Conservation (phyloP, 78 protist genomes). For the Cavenderia fasciculata region DNA sequence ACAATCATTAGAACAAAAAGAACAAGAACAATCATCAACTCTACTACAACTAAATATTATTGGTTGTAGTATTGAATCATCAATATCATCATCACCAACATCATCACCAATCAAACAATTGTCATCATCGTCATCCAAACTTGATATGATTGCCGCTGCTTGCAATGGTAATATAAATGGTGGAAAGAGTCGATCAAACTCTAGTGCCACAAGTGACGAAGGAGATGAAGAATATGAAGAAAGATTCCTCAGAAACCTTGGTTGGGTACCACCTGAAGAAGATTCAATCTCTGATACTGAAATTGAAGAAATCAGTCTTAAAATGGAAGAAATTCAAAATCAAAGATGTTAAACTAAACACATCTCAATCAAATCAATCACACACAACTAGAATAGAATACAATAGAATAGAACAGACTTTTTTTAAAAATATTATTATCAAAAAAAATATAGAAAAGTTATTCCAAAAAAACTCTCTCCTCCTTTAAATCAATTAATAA, state of each 20-base stretch:
- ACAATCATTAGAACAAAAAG: slow-evolving; percentile 6
- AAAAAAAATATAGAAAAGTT: too few species aligned
- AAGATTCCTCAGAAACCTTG: slow-evolving; percentile 45
- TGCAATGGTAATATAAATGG: background rate
- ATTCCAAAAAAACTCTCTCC: too few species aligned
- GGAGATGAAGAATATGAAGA: slow-evolving; percentile 72
- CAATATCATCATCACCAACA: background rate
- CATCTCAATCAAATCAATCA: too few species aligned
- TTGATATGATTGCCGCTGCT: background rate
- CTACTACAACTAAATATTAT: too few species aligned
- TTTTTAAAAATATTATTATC: too few species aligned
- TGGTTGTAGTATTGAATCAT: too few species aligned
- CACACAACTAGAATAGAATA: too few species aligned
- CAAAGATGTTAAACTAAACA: too few species aligned
- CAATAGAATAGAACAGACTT: too few species aligned
- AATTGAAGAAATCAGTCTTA: slow-evolving; percentile 48
- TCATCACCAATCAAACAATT: background rate
- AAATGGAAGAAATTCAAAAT: slow-evolving; percentile 49
- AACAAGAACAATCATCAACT: too few species aligned
- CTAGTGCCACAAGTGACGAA: background rate
- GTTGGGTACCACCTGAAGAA: slow-evolving; percentile 73
- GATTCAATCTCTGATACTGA: slow-evolving; percentile 49
- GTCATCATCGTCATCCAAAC: background rate
- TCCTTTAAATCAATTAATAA: too few species aligned
- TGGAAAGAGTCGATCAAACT: background rate